Conservation (phyloP, 768 basidiomycete genomes). For the Mycena capillaripes region DNA sequence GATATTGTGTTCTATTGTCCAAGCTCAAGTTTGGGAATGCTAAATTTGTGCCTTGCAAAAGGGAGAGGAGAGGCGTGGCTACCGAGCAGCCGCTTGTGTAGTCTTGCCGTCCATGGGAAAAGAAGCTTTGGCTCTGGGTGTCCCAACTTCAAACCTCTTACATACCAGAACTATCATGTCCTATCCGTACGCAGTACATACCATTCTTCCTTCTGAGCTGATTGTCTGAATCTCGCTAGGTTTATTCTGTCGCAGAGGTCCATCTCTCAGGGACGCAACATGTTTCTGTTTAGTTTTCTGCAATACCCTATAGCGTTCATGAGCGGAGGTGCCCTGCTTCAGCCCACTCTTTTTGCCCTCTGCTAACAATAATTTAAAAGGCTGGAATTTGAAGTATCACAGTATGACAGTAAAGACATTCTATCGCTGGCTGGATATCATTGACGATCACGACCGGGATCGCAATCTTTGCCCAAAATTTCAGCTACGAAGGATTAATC, state of each 20-base stretch:
- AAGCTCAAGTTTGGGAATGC: too few relatives aligned
- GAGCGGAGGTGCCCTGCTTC: not conserved
- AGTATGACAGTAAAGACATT: not conserved
- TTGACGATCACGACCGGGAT: not conserved
- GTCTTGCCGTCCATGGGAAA: too few relatives aligned
- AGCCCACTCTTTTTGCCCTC: not conserved
- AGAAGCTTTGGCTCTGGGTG: too few relatives aligned
- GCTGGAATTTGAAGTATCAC: too few relatives aligned
- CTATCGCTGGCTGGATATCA: slow-evolving; percentile 6
- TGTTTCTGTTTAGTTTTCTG: not conserved
- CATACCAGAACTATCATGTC: not conserved
- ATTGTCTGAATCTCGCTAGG: not conserved
- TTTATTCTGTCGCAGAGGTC: not conserved
- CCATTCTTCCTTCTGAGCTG: not conserved
- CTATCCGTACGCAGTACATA: not conserved
- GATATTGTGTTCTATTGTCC: too few relatives aligned
- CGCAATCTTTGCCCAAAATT: not conserved
- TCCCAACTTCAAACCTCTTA: too few relatives aligned
- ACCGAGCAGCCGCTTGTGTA: too few relatives aligned
- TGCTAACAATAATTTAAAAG: not conserved
- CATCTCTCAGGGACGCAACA: not conserved
- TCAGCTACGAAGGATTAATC: not conserved
- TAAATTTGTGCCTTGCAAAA: too few relatives aligned
- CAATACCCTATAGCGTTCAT: not conserved
- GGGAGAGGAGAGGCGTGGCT: too few relatives aligned